Percentiles rank a stretch among this genome's conserved stretches.
Evolutionary conservation across 768 basidiomycete genomes (phyloP).

Genomic region (Mycena polygramma): DNA sequence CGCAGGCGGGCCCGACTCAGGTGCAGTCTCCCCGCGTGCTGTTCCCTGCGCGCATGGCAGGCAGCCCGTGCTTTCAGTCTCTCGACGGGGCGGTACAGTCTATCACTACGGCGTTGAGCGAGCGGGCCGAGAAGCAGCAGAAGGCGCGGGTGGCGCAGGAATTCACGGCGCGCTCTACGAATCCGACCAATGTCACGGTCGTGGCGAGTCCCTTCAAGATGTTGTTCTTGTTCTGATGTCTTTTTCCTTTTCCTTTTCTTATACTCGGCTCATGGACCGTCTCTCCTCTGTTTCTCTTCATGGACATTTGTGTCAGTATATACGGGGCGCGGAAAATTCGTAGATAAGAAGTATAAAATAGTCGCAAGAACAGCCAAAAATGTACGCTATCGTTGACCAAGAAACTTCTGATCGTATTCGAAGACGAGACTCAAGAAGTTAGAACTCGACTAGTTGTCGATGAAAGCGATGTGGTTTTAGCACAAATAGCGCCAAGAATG

Average conservation of each 20-base stretch:
- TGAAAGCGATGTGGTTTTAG: no score
- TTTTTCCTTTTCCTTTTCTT: no score
- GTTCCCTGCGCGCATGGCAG: no score
- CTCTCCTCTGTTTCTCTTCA: background rate
- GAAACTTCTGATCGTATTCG: slow-evolving; percentile 35
- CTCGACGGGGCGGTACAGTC: slow-evolving; percentile 26
- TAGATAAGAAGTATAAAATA: background rate
- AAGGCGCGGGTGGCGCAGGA: slow-evolving; percentile 52
- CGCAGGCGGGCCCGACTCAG: no score
- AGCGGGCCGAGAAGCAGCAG: no score
- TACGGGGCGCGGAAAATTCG: slow-evolving; percentile 55
- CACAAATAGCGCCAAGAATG: no score
- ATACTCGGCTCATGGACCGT: no score
- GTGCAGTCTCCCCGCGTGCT: no score
- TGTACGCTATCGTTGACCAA: slow-evolving; percentile 17
- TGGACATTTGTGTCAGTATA: background rate
- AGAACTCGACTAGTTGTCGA: no score
- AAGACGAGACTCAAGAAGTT: no score
- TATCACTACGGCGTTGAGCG: slow-evolving; percentile 3
- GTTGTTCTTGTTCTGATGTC: slow-evolving; percentile 10
- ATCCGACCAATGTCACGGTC: background rate
- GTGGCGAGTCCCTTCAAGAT: slow-evolving; percentile 12
- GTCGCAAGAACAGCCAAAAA: background rate
- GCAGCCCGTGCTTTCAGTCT: slow-evolving; percentile 33
- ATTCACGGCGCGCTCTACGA: slow-evolving; percentile 48